Base-by-base conservation (phyloP, 78 protist species). In the Dictyostelium brefeldianum region DNA sequence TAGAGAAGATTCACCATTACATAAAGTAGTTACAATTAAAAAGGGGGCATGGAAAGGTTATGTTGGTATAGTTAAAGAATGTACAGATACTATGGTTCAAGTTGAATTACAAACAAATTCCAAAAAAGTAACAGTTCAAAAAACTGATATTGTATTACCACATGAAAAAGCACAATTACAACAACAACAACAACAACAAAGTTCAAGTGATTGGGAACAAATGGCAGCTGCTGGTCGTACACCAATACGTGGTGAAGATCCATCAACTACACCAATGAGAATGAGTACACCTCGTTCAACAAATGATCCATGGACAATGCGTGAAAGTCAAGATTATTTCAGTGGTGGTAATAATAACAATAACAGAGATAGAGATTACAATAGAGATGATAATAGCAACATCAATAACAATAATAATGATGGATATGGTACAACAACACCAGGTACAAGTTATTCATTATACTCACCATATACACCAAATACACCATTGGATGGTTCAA, bases 21-120 rank as follows among this genome's bases (percentile, higher is more conserved):
- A 81, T 67, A 94, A 94, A 80, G 78, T 92, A 0, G 94, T 94
- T 17, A 81, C 90, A 14, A 94, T 94, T 12, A 71, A 56, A 41
- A 57, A 54, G 2, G 96, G 96, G 43, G 14, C 65, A 5, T 89
- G 92, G 94, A 94, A 94, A 80, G 94, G 94, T 4, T 78, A 83
- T 59, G 56, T 75, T 29, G 96, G 96, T 48, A 89, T 89, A 9
- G 96, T 94, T 20, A 79, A 53, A 53, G 96, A 94, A 11, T 90
- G 91, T 64, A 94, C 96, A 46, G 96, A 94, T 22, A 75, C 89
- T 5, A 43, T 53, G 85, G 96, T 51, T 53, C 87, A 85, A 54
- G 94, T 94, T 9, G 96, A 94, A 43, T 79, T 94, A 17, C 96
- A 94, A 67, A 62, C 96, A 53, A 83, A 84, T 54, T 56, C 84